Conservation (phyloP, 129 eudicot genomes). For the Flaveria ramosissima region DNA sequence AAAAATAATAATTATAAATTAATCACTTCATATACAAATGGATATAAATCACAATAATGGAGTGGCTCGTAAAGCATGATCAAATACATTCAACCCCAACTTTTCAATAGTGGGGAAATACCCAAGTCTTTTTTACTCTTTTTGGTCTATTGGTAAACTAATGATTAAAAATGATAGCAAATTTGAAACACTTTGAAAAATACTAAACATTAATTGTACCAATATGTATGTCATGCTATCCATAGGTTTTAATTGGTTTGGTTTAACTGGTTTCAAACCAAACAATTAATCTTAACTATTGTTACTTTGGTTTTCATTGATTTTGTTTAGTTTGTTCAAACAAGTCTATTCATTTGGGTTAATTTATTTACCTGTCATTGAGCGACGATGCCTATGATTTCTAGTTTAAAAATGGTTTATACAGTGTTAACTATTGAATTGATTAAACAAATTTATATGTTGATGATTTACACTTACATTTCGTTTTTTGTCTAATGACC, state of each 20-base stretch:
- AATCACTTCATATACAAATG: background rate
- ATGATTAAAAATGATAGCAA: background rate
- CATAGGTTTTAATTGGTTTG: no score
- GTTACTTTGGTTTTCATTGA: background rate
- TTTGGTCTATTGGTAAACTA: no score
- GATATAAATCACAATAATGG: background rate
- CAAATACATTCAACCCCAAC: constrained; percentile 2
- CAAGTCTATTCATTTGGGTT: background rate
- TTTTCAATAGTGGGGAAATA: constrained; percentile 16
- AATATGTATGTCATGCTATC: no score
- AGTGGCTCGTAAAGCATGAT: constrained; percentile 11
- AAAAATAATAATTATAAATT: background rate
- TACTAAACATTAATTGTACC: no score
- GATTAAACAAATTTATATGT: background rate
- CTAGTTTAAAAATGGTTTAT: no score
- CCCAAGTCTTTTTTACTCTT: background rate
- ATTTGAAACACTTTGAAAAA: background rate
- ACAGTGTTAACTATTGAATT: background rate
- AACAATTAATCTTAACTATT: background rate
- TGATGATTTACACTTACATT: background rate
- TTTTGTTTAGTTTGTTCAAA: background rate
- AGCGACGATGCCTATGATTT: no score
- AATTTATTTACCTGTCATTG: no score
- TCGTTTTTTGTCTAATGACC: no score
- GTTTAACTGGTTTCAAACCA: no score